Evolutionary conservation across 2,329 filamentous ascomycete genomes (phyloP).

Genomic region (Pseudodiploospora longispora): DNA sequence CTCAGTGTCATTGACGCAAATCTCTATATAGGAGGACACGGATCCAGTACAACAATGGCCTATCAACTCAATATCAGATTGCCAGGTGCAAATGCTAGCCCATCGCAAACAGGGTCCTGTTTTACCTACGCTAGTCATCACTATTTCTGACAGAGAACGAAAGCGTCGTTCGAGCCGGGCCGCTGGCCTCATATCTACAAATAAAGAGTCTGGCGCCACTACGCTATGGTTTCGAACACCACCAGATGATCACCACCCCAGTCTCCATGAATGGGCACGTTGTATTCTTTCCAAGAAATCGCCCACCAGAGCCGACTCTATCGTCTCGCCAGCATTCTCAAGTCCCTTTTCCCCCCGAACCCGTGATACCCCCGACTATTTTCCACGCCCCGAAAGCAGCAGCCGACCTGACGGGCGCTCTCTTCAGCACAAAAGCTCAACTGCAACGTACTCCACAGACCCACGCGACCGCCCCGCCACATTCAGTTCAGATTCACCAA

Average conservation of each 20-base stretch:
- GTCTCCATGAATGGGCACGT: constrained; percentile 52
- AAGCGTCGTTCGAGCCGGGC: constrained; percentile 59
- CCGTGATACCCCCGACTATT: constrained; percentile 34
- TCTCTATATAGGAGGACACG: constrained; percentile 34
- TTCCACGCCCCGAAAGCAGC: constrained; percentile 35
- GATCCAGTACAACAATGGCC: constrained; percentile 48
- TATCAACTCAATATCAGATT: constrained; percentile 44
- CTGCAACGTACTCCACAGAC: constrained; percentile 38
- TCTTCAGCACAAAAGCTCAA: constrained; percentile 41
- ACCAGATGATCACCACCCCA: constrained; percentile 41
- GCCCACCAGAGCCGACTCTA: constrained; percentile 43
- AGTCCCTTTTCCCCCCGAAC: constrained; percentile 41
- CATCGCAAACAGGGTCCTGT: constrained; percentile 55
- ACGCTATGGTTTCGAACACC: constrained; percentile 50
- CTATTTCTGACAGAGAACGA: constrained; percentile 51
- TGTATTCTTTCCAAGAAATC: constrained; percentile 40
- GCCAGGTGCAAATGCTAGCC: constrained; percentile 49
- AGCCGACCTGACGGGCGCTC: constrained; percentile 22
- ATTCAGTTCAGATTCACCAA: constrained; percentile 50
- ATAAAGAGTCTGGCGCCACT: constrained; percentile 40
- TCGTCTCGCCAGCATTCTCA: constrained; percentile 44
- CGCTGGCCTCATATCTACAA: constrained; percentile 43
- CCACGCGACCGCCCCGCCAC: constrained; percentile 41
- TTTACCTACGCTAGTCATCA: constrained; percentile 51
- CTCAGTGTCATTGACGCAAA: constrained; percentile 1